Evolutionary conservation across 257 asterid genomes (phyloP), one percentile per base, ranked within the genome.

Genomic region (Nicotiana benthamiana): DNA sequence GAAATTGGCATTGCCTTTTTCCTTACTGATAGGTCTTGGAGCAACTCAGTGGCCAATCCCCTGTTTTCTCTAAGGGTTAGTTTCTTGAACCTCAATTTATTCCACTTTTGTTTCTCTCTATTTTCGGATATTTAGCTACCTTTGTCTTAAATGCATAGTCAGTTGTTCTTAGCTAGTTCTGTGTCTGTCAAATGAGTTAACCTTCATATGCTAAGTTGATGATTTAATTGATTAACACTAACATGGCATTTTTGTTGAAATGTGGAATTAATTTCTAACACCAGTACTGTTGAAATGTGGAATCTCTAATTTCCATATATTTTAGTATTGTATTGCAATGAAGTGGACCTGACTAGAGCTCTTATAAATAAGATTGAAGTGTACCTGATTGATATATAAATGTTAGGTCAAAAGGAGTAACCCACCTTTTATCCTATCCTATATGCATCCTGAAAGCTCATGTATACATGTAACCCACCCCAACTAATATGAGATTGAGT

Each of bases 21-120:
- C 34, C 1, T 4, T 77, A 5, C 2, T 51, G 52, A 34, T 63
- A 89, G 92, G 93, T 90, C 17, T 76, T 90, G 86, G 93, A 90
- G 63, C 93, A 90, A 67, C 89, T 90, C 54, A 90, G 92, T 62
- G 89, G 92, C 20, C 93, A 90, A 75, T 6, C 83, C 70, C 93
- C 93, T 46, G 93, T 90, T 84, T 90, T 88, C 87, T 90, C 93
- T 52, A 90, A 90, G 79, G 93, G 93, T 90, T 75, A 64, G 36
- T 2, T 43, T 53, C 40, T 24, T 79, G 10, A 5, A 7, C 27
- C 40, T 40, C 34, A 18, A 13, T 30, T 78, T 63, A 7, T 40
- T 18, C 4, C 17, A 4, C 4, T 15, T 46, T 36, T 8, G 5
- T 40, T 40, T 36, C 11, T 36, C 52, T 6, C 8, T 54, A 5